Evolutionary conservation across 2,329 filamentous ascomycete genomes (phyloP).

Genomic region (Metarhizium brunneum): DNA sequence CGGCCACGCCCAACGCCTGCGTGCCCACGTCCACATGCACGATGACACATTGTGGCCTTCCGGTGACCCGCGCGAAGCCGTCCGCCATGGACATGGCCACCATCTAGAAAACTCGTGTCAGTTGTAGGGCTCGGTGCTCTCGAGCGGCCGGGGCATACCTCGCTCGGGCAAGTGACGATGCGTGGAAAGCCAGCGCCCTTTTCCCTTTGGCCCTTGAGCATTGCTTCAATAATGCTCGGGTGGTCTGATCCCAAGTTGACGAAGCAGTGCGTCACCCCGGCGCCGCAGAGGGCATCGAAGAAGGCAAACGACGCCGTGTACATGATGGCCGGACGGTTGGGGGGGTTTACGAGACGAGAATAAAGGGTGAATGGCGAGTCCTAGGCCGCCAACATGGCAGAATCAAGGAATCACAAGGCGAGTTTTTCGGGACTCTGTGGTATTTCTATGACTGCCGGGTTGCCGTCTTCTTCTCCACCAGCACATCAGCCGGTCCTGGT

Average conservation of each 20-base stretch:
- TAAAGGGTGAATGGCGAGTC: too few relatives aligned
- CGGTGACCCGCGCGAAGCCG: constrained; percentile 61
- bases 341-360: neutral
- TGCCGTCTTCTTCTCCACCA: too few relatives aligned
- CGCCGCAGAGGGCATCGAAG: constrained; percentile 72
- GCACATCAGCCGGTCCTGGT: too few relatives aligned
- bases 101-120: constrained; percentile 43
- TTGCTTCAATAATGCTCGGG: constrained; percentile 71
- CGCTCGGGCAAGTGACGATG: constrained; percentile 73
- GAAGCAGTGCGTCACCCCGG: constrained; percentile 48
- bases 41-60: constrained; percentile 62
- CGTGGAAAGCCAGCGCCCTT: constrained; percentile 51
- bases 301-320: constrained; percentile 76
- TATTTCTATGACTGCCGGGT: too few relatives aligned
- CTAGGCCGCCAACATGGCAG: too few relatives aligned
- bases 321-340: constrained; percentile 19
- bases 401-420: too few relatives aligned
- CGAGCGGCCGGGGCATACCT: constrained; percentile 35
- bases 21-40: constrained; percentile 69
- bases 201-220: constrained; percentile 66
- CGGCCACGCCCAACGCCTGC: constrained; percentile 60
- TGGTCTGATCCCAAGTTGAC: constrained; percentile 62
- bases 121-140: too few relatives aligned
- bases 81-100: constrained; percentile 79
- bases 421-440: too few relatives aligned